Conservation (phyloP, 1,139 yeast genomes). For the Blastobotrys elegans region DNA sequence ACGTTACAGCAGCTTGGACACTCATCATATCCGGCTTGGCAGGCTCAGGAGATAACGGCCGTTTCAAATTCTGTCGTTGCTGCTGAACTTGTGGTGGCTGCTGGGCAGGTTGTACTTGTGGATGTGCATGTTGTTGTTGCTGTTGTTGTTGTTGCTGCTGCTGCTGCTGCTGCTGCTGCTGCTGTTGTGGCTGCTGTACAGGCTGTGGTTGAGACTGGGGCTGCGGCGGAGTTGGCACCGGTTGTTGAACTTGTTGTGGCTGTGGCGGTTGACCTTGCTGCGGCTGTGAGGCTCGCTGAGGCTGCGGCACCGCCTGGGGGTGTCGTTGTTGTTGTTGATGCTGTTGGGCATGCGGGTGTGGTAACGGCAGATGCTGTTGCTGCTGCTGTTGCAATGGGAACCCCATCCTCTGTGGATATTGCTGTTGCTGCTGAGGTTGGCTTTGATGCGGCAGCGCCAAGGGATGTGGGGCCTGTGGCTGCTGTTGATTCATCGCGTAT, state of each 20-base stretch:
- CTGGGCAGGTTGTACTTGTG: slow-evolving; percentile 15
- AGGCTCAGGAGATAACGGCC: slow-evolving; percentile 1
- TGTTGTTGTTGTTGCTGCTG: slow-evolving; percentile 12
- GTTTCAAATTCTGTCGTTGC: neutral
- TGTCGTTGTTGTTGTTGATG: slow-evolving; percentile 11
- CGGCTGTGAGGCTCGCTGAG: slow-evolving; percentile 6
- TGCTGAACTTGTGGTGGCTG: slow-evolving; percentile 17
- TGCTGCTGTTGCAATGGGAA: slow-evolving; percentile 7
- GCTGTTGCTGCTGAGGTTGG: slow-evolving; percentile 7
- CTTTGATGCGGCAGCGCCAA: slow-evolving; percentile 7
- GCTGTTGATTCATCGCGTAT: neutral
- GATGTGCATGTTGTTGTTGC: slow-evolving; percentile 19
- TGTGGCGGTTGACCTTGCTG: slow-evolving; percentile 9
- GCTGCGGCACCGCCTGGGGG: slow-evolving; percentile 8
- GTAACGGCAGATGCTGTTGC: slow-evolving; percentile 9
- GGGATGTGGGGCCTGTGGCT: neutral
- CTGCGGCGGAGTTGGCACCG: slow-evolving; percentile 12
- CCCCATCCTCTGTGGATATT: slow-evolving; percentile 1
- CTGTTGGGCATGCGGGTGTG: slow-evolving; percentile 8
- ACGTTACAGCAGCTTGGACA: slow-evolving; percentile 5
- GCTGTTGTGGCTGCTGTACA: slow-evolving; percentile 12
- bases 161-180: slow-evolving; percentile 13
- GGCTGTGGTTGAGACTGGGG: slow-evolving; percentile 12
- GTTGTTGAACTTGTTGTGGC: slow-evolving; percentile 10
- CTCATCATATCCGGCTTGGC: slow-evolving; percentile 5